Percentiles rank a stretch among this genome's conserved stretches.
Evolutionary conservation across 2,329 filamentous ascomycete species (phyloP).

Genomic region (Balansia obtecta): DNA sequence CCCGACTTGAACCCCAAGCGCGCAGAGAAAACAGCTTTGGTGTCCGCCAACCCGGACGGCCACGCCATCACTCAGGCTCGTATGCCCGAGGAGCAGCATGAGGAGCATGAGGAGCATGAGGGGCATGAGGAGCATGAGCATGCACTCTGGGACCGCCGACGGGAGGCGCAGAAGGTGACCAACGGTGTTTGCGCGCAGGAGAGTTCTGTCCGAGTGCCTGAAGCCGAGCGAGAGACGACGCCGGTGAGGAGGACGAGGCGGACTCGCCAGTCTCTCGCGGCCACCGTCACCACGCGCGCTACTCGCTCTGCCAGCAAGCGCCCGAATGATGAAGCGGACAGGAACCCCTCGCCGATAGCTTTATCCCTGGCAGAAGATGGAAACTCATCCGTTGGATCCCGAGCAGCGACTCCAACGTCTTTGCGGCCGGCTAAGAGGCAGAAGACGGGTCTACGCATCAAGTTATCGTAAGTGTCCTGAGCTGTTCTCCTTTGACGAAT

Average conservation of each 20-base stretch:
- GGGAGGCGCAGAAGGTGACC: slow-evolving; percentile 27
- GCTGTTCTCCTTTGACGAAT: not conserved
- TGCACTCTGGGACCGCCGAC: slow-evolving; percentile 22
- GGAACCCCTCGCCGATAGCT: slow-evolving; percentile 38
- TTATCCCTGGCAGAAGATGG: slow-evolving; percentile 35
- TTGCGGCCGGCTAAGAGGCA: slow-evolving; percentile 46
- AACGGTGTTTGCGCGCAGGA: slow-evolving; percentile 21
- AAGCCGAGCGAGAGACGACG: slow-evolving; percentile 17
- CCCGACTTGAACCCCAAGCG: slow-evolving; percentile 19
- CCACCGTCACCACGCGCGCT: slow-evolving; percentile 25
- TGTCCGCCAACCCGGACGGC: slow-evolving; percentile 6
- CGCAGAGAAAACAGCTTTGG: not conserved
- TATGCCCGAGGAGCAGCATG: slow-evolving; percentile 15
- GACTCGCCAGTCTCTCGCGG: slow-evolving; percentile 23
- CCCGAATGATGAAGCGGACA: slow-evolving; percentile 41
- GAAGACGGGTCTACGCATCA: slow-evolving; percentile 50
- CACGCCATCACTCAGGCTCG: slow-evolving; percentile 13
- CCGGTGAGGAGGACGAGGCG: slow-evolving; percentile 20
- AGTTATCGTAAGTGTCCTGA: slow-evolving; percentile 49
- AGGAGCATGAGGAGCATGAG: too few relatives aligned
- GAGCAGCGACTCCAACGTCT: slow-evolving; percentile 46
- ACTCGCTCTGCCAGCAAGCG: slow-evolving; percentile 41
- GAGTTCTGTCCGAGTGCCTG: slow-evolving; percentile 25
- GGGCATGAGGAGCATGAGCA: slow-evolving; percentile 18
- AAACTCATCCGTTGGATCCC: slow-evolving; percentile 38